Percentiles rank a stretch among this genome's conserved stretches.
phyloP scores from a whole-genome alignment of 1,284 basidiomycete species.

The Coniferiporia sulphurascens region DNA sequence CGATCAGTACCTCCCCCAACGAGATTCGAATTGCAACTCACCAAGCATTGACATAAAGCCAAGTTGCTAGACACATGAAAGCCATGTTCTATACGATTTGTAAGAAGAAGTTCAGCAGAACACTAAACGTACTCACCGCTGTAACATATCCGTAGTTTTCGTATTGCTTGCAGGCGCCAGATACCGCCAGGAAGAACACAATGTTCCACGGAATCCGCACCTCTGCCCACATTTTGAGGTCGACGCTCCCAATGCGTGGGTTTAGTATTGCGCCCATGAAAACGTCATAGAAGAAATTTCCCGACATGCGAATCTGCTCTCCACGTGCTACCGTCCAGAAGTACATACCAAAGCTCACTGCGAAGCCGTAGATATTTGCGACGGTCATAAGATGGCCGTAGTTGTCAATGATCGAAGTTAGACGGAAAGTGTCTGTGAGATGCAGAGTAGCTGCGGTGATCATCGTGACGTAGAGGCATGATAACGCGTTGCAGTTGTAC shows the following conservation, averaged over 20 bases:
- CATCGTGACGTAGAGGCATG: slow-evolving; percentile 85
- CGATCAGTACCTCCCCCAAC: not conserved
- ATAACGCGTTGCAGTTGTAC: slow-evolving; percentile 96
- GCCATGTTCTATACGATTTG: slow-evolving; percentile 73
- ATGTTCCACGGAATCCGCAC: slow-evolving; percentile 98
- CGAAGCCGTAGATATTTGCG: slow-evolving; percentile 88
- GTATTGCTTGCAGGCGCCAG: slow-evolving; percentile 94
- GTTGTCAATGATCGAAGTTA: slow-evolving; percentile 95
- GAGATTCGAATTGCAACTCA: slow-evolving; percentile 29
- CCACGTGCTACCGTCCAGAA: slow-evolving; percentile 74
- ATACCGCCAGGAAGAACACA: slow-evolving; percentile 89
- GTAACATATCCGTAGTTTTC: slow-evolving; percentile 90
- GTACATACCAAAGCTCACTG: slow-evolving; percentile 77
- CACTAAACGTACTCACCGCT: slow-evolving; percentile 49
- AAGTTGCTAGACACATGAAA: slow-evolving; percentile 95
- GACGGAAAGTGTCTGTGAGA: slow-evolving; percentile 78
- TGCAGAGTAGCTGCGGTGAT: slow-evolving; percentile 76
- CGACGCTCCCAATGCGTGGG: slow-evolving; percentile 89
- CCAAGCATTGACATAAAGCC: slow-evolving; percentile 97
- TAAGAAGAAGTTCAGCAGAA: not conserved
- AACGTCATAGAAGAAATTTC: slow-evolving; percentile 90
- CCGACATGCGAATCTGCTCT: slow-evolving; percentile 87
- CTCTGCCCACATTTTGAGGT: slow-evolving; percentile 99
- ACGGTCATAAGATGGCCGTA: slow-evolving; percentile 97
- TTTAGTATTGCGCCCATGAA: slow-evolving; percentile 97